Conservation (phyloP, 768 basidiomycete species). For the Neoboletus magnificus region DNA sequence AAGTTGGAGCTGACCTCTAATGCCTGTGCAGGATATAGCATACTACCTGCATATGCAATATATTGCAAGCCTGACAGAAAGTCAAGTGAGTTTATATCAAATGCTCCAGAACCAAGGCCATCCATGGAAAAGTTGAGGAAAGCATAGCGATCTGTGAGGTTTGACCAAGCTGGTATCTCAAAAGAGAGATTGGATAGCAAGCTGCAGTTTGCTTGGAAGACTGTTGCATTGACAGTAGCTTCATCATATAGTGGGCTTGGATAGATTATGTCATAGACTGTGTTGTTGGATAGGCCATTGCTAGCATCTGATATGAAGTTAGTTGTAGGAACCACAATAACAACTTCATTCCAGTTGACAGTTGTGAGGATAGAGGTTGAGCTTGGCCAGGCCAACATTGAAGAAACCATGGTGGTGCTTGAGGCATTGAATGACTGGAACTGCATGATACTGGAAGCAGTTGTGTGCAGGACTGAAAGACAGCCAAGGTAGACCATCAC, state of each 20-base stretch:
- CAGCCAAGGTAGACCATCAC: background rate
- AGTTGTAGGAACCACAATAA: background rate
- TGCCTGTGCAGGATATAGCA: background rate
- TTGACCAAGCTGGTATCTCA: too few relatives aligned
- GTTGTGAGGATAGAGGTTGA: background rate
- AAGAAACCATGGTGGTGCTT: background rate
- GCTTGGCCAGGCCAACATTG: background rate
- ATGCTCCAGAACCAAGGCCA: background rate
- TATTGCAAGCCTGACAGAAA: too few relatives aligned
- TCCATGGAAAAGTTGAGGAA: background rate
- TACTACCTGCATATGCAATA: background rate
- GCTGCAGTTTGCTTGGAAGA: background rate
- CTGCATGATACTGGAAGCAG: background rate
- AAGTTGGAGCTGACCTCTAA: background rate
- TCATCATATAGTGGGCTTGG: background rate
- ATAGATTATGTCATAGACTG: background rate
- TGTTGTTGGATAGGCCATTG: background rate
- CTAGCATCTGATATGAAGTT: accelerated
- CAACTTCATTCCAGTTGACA: background rate
- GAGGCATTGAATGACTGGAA: background rate
- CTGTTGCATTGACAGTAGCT: background rate
- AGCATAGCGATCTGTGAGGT: too few relatives aligned
- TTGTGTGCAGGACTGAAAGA: background rate
- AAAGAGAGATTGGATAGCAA: background rate
- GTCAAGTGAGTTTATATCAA: accelerated